Evolutionary conservation across 768 basidiomycete genomes (phyloP), one percentile per base, ranked within the genome.

Genomic region (Suillus variegatus): DNA sequence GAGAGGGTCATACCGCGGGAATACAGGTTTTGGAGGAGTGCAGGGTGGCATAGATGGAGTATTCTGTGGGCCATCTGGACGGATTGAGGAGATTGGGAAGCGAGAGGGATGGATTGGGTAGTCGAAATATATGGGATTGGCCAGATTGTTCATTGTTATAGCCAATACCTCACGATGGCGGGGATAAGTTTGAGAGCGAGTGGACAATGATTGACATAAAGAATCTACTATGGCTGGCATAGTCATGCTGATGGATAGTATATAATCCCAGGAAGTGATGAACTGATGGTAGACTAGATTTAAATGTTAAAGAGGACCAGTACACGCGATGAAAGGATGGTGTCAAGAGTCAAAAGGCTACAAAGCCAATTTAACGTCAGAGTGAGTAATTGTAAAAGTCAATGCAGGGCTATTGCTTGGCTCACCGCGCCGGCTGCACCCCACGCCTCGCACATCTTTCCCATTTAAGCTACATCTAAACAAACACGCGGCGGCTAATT

Each of bases 51-150:
- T 35, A 36, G 73, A 72, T 5, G 63, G 69, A n/a, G 67, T 66
- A 4, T 57, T 66, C 20, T 61, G 71, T 18, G 71, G 73, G 44
- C 71, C 72, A 52, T 73, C 73, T 66, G 70, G 74, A 49, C 83
- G 83, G 55, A 78, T 55, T 58, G 78, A 76, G 35, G 81, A 82
- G 66, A 74, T 74, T 62, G 79, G 78, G 61, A 77, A 83, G 61
- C 75, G 72, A 65, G 68, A 67, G 61, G 25, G 25, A 43, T 60
- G 58, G 12, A 43, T 18, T 25, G 54, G 20, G 32, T 35, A 55
- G 54, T 60, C 58, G 25, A 43, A 10, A 60, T 60, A 43, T 41
- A 18, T 28, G 28, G 58, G 18, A 6, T 20, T 20, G 1, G 58
- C 6, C 12, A 60, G 25, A 38, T 60, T 60, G 41, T 60, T 60